Evolutionary conservation across 805 yeast genomes (phyloP).

Genomic region (Debaryomyces tyrocola): DNA sequence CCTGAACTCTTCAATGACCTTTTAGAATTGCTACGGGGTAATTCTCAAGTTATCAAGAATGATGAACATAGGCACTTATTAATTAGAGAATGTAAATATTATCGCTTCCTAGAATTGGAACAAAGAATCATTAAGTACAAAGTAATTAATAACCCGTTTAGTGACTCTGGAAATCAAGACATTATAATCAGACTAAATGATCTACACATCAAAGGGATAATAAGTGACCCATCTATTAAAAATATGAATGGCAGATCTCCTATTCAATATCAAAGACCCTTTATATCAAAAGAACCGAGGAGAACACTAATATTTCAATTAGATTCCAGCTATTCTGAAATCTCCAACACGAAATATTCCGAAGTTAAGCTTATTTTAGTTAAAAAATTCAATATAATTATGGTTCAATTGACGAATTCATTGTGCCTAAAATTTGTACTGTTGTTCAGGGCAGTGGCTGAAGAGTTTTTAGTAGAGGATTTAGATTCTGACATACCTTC

Average conservation of each 20-base stretch:
- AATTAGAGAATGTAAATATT: constrained; percentile 72
- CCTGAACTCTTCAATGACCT: constrained; percentile 56
- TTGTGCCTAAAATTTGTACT: constrained; percentile 21
- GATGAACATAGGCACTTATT: constrained; percentile 59
- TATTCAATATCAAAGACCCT: constrained; percentile 33
- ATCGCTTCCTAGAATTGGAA: constrained; percentile 72
- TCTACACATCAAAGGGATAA: constrained; percentile 39
- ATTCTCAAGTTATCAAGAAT: constrained; percentile 43
- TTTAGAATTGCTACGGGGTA: constrained; percentile 56
- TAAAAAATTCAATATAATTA: constrained; percentile 20
- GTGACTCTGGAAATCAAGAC: constrained; percentile 44
- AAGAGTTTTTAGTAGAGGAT: constrained; percentile 14
- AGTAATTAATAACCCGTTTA: constrained; percentile 52
- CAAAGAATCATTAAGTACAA: constrained; percentile 61
- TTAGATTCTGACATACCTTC: constrained; percentile 15
- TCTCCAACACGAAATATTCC: constrained; percentile 13
- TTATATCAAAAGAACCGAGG: constrained; percentile 29
- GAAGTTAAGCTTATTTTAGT: constrained; percentile 35
- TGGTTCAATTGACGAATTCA: constrained; percentile 25
- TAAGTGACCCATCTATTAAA: constrained; percentile 15
- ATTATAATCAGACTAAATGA: constrained; percentile 54
- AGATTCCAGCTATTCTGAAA: constrained; percentile 14
- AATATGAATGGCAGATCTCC: constrained; percentile 9
- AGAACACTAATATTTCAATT: constrained; percentile 34
- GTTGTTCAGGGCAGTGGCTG: constrained; percentile 20